Base-by-base conservation (phyloP, 2,329 filamentous ascomycete species). In the Epicoccum nigrum region DNA sequence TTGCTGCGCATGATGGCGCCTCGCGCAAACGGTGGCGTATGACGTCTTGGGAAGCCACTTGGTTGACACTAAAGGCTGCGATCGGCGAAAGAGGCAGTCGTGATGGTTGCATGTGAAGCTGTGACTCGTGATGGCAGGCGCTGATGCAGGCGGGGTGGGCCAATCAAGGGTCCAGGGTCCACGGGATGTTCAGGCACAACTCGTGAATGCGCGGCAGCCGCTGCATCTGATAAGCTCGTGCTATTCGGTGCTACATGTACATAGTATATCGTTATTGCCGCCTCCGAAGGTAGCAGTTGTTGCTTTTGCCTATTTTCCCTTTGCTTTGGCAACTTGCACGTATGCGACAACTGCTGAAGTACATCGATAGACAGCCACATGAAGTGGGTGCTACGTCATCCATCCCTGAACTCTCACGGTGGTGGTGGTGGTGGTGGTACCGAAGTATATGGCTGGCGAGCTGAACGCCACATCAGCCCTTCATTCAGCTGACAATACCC, bases 31-130 rank as follows among this genome's bases (percentile, higher is more conserved):
- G 21, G 39, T 20, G 39, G 43, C 49, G 33, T 34, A 52, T 52
- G 49, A 52, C 49, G 49, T 52, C 49, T 27, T 13, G 17, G 13
- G 21, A 32, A 34, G 33, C 15, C 23, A 11, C 25, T 17, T 9
- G 37, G 47, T 43, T 43, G 42, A 40, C 49, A 39, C 28, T 8
- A 44, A 7, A 17, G 19, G 21, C 46, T 28, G 2, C 19, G 49
- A 52, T 52, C 39, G 49, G 39, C 49, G 43, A 39, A 43, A 43
- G 43, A 43, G 32, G 19, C 3, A 19, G 20, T 7, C 17, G 25
- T 42, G 38, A 47, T 33, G n/a, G 17, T 19, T 32, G 42, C 49
- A 52, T 52, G 49, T 52, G 49, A 52, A 44, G 39, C 16, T 12
- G 32, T 31, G 6, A 33, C 48, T 28, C 31, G 37, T 45, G 23